A percentile compares a stretch with the other conserved stretches of the same genome.
Evolutionary conservation across 306 rosid species (phyloP).

Genomic region (Crotalaria pallida): DNA sequence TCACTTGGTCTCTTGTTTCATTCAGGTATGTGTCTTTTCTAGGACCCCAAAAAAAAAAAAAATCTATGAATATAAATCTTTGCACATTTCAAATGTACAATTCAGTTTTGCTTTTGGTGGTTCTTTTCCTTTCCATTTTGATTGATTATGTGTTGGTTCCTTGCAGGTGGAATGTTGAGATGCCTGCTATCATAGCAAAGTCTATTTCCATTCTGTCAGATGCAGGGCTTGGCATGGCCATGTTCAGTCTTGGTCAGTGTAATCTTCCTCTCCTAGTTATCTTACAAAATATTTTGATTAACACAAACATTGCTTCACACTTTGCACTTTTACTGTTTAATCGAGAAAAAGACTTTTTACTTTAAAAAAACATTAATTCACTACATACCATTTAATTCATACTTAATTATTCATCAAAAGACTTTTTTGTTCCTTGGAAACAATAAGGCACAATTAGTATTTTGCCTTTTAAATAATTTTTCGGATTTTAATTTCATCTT

Average conservation of each 20-base stretch:
- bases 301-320: too few relatives aligned
- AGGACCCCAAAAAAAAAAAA: not conserved
- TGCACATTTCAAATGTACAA: not conserved
- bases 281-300: not conserved
- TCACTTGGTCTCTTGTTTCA: constrained; percentile 82
- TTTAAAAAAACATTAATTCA: too few relatives aligned
- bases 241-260: constrained; percentile 87
- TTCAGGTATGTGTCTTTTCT: constrained; percentile 39
- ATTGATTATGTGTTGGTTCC: constrained; percentile 2
- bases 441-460: too few relatives aligned
- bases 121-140: not conserved
- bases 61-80: not conserved
- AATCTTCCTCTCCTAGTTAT: constrained; percentile 3
- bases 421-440: too few relatives aligned
- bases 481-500: too few relatives aligned
- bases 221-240: constrained; percentile 99
- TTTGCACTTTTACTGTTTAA: too few relatives aligned
- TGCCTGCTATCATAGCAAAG: constrained; percentile 84
- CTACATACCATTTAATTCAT: too few relatives aligned
- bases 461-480: too few relatives aligned
- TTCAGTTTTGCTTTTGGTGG: not conserved
- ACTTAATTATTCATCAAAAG: too few relatives aligned
- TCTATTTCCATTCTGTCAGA: constrained; percentile 84
- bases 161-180: constrained; percentile 66
- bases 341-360: too few relatives aligned